Evolutionary conservation across 345 rosid genomes (phyloP), one percentile per base, ranked within the genome.

Genomic region (Eucalyptus sideroxylon): DNA sequence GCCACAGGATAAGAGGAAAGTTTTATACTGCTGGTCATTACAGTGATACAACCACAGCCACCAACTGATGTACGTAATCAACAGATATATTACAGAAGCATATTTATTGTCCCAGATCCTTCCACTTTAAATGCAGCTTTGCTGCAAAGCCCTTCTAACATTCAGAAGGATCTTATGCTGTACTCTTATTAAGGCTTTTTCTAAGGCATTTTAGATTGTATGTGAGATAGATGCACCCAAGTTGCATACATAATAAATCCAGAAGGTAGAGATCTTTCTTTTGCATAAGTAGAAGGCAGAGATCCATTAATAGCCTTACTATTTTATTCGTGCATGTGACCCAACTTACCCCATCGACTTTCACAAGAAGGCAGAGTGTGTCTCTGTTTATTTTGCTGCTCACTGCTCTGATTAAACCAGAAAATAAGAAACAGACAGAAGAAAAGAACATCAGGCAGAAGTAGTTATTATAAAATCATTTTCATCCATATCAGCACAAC

Each of bases 321-420:
- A 53, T 26, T 53, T 26, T 50, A 86, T 42, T 50, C 9, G 6
- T 56, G 45, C 44, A 51, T 16, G 24, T 34, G 31, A 86, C 37
- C 40, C 50, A 87, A 91, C 96, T 93, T 92, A 96, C 96, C 95
- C 89, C 91, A 14, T 93, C 91, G 77, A 96, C 95, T 91, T 92
- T 93, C 72, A 94, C 94, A 89, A 96, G 96, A 91, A 96, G 96
- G 93, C 96, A 93, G 87, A 96, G 95, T 5, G 93, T 96, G 91
- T 93, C 94, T 89, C 91, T 92, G 91, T 93, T 94, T 88, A 95
- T 53, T 93, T 95, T 96, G 90, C 93, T 89, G 91, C 98, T 96
- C 91, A 95, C 94, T 65, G 96, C 96, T 90, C 96, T 96, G 94
- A 91, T 89, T 89, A 44, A 89, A 87, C 87, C 88, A 87, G 88